phyloP scores from a whole-genome alignment of 495 filamentous ascomycete species.

The Xylaria castorea region DNA sequence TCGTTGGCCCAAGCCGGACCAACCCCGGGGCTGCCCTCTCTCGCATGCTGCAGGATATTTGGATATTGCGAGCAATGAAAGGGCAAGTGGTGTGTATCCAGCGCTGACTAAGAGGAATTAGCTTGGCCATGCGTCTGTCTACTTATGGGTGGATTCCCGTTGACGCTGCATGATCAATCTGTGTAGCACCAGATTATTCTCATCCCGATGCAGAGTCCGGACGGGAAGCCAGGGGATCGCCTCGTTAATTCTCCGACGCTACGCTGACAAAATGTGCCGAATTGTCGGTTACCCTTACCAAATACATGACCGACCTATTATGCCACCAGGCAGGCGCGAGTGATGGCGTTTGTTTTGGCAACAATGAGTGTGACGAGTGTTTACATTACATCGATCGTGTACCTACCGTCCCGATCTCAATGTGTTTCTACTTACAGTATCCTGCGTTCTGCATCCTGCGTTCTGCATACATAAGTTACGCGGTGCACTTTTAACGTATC shows the following conservation, averaged over 20 bases:
- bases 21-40: neutral
- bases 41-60: neutral
- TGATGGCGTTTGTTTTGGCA: neutral
- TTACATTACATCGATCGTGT: neutral
- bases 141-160: neutral
- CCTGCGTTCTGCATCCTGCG: neutral
- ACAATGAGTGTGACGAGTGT: neutral
- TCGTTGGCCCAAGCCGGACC: neutral
- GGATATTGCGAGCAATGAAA: neutral
- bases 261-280: neutral
- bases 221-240: neutral
- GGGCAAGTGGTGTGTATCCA: neutral
- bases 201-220: neutral
- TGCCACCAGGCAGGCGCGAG: neutral
- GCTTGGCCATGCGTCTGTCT: neutral
- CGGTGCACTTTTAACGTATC: neutral
- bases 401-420: neutral
- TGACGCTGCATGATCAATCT: neutral
- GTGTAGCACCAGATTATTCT: neutral
- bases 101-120: neutral
- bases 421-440: neutral
- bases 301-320: neutral
- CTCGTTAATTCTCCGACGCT: neutral
- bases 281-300: neutral
- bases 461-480: neutral